These are phyloP conservation scores for Magnusiomyces sp. DNA, from an alignment of 1,139 yeast genomes.

Conservation along the genomic window DNA sequence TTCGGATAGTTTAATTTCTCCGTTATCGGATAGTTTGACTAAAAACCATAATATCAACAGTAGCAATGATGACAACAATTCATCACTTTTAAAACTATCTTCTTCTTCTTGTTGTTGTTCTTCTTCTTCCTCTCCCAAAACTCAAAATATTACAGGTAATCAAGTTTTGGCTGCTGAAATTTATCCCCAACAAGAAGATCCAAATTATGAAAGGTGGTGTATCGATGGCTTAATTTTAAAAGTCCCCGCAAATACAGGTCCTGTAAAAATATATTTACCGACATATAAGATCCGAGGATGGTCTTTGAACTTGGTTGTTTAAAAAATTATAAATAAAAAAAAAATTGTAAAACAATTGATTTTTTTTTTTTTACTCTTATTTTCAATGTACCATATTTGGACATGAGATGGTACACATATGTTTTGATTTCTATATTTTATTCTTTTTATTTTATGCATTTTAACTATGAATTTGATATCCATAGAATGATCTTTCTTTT, in stretches of 20 bases:
- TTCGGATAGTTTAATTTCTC: neutral
- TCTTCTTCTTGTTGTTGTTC: too few species aligned
- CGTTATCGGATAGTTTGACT: neutral
- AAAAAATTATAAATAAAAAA: neutral
- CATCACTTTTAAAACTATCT: too few species aligned
- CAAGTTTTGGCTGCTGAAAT: constrained; percentile 13
- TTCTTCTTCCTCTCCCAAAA: too few species aligned
- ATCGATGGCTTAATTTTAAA: constrained; percentile 29
- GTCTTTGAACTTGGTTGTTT: constrained; percentile 1
- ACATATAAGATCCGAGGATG: constrained; percentile 1
- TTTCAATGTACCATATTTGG: neutral
- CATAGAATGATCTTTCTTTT: neutral
- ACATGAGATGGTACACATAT: too few species aligned
- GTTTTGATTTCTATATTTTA: neutral
- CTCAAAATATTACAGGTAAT: too few species aligned
- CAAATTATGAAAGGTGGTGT: constrained; percentile 29
- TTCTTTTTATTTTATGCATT: neutral
- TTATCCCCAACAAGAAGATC: constrained; percentile 19
- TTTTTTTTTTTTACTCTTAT: neutral
- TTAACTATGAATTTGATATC: neutral
- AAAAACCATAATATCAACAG: neutral
- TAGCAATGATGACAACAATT: neutral
- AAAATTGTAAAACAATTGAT: neutral
- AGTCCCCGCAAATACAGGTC: constrained; percentile 12
- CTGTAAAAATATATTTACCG: constrained; percentile 1